A percentile compares a stretch with the other conserved stretches of the same genome.
These are phyloP conservation scores for Trichosporon faecale DNA, from an alignment of 1,284 basidiomycete species.

Conservation along the genomic window DNA sequence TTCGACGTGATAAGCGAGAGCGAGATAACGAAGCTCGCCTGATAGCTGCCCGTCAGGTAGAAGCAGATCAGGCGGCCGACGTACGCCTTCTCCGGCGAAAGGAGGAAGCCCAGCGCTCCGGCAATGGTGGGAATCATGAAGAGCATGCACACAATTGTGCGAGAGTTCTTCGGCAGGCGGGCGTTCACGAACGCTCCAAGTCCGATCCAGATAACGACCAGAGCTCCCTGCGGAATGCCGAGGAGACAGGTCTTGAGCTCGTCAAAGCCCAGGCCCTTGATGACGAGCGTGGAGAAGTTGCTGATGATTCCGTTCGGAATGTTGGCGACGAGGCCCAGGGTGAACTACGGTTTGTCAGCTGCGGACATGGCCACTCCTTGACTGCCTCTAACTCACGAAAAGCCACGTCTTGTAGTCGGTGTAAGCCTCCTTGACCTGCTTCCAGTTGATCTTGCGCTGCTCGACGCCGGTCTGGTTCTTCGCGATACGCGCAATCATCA, in stretches of 20 bases:
- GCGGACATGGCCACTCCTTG: neutral
- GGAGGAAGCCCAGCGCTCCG: constrained; percentile 51
- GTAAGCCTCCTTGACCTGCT: constrained; percentile 52
- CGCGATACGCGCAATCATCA: constrained; percentile 52
- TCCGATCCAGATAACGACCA: constrained; percentile 49
- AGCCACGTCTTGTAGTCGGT: constrained; percentile 43
- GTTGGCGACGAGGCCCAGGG: constrained; percentile 47
- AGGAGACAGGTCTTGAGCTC: constrained; percentile 48
- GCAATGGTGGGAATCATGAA: constrained; percentile 52
- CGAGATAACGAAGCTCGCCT: constrained; percentile 55
- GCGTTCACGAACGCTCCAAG: constrained; percentile 44
- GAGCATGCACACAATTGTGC: constrained; percentile 43
- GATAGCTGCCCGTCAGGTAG: constrained; percentile 54
- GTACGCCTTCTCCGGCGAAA: constrained; percentile 48
- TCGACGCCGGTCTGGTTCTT: constrained; percentile 53
- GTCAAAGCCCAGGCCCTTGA: constrained; percentile 47
- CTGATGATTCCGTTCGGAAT: constrained; percentile 48
- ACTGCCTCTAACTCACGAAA: constrained; percentile 6
- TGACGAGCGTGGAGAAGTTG: constrained; percentile 50
- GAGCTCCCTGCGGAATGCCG: constrained; percentile 49
- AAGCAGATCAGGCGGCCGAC: constrained; percentile 58
- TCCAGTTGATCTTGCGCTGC: constrained; percentile 49
- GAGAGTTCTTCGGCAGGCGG: constrained; percentile 44
- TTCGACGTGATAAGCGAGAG: constrained; percentile 56
- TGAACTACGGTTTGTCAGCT: constrained; percentile 29